Conservation (phyloP, 495 filamentous ascomycete genomes). For the Acidiella bohemica region DNA sequence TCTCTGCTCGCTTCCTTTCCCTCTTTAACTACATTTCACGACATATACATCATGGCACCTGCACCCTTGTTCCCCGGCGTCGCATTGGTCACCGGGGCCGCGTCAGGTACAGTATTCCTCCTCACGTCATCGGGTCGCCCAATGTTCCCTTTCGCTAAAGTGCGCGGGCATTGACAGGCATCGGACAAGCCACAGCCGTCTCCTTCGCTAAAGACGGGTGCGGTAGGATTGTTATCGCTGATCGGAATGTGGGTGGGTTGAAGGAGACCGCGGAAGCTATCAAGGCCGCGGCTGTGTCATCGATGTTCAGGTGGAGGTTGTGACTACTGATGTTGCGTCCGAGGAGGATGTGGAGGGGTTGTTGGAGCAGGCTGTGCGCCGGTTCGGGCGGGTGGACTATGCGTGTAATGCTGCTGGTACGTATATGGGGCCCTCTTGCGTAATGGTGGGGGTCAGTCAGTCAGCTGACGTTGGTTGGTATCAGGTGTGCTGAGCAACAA, state of each 20-base stretch:
- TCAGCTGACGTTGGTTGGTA: too few species aligned
- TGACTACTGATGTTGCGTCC: conserved; percentile 32
- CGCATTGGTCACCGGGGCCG: conserved; percentile 11
- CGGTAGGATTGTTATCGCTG: conserved; percentile 36
- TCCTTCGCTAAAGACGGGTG: conserved; percentile 41
- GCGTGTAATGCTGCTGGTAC: conserved; percentile 38
- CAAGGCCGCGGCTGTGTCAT: conserved; percentile 24
- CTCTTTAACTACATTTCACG: too few species aligned
- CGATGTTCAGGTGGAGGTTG: conserved; percentile 23
- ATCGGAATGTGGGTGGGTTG: conserved; percentile 32
- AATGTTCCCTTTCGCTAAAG: too few species aligned
- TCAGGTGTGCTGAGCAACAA: conserved; percentile 27
- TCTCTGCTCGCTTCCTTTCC: too few species aligned
- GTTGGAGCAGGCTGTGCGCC: conserved; percentile 21
- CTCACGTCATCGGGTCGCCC: too few species aligned
- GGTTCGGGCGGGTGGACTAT: conserved; percentile 40
- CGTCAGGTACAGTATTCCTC: too few species aligned
- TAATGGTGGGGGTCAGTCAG: too few species aligned
- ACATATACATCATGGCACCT: too few species aligned
- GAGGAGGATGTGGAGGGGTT: conserved; percentile 34
- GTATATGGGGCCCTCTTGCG: too few species aligned
- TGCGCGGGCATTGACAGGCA: conserved; percentile 31
- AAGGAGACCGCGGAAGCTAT: conserved; percentile 28
- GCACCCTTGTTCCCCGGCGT: too few species aligned
- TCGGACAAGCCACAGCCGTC: conserved; percentile 39